Percentiles rank a stretch among this genome's conserved stretches.
Evolutionary conservation across 106 monocot species (phyloP).

Genomic region (Alisma plantagoaquatica): DNA sequence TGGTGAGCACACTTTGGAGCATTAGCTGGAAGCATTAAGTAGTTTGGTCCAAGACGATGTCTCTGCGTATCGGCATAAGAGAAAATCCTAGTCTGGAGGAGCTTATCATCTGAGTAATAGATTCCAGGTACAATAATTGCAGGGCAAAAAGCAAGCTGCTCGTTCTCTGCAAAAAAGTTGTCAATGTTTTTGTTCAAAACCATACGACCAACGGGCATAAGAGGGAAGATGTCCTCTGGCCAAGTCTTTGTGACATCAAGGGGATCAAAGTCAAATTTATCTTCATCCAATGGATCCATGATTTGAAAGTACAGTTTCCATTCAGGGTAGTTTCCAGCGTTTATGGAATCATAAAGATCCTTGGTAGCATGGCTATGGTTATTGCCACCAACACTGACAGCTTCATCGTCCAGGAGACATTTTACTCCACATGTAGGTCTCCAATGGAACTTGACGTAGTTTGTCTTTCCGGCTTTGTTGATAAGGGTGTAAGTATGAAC

Average conservation of each 20-base stretch:
- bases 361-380: conserved; percentile 83
- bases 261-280: conserved; percentile 72
- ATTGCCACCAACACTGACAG: conserved; percentile 53
- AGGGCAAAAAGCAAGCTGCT: conserved; percentile 83
- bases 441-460: conserved; percentile 85
- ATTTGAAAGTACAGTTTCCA: conserved; percentile 80
- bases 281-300: conserved; percentile 65
- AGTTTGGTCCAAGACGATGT: conserved; percentile 70
- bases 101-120: conserved; percentile 76
- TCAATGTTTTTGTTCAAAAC: conserved; percentile 77
- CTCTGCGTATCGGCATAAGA: conserved; percentile 79
- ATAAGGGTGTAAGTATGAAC: conserved; percentile 71
- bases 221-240: conserved; percentile 74
- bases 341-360: conserved; percentile 68
- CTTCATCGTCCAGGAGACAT: conserved; percentile 53
- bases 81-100: conserved; percentile 68
- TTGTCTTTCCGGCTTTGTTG: conserved; percentile 47
- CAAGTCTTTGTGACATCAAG: conserved; percentile 86
- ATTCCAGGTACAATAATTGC: conserved; percentile 72
- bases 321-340: conserved; percentile 67
- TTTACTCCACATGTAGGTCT: conserved; percentile 75
- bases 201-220: conserved; percentile 69
- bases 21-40: conserved; percentile 73
- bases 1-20: conserved; percentile 72
- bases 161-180: conserved; percentile 73